Conservation (phyloP, 108 stramenopile genomes). For the Aurantiochytrium sp. region DNA sequence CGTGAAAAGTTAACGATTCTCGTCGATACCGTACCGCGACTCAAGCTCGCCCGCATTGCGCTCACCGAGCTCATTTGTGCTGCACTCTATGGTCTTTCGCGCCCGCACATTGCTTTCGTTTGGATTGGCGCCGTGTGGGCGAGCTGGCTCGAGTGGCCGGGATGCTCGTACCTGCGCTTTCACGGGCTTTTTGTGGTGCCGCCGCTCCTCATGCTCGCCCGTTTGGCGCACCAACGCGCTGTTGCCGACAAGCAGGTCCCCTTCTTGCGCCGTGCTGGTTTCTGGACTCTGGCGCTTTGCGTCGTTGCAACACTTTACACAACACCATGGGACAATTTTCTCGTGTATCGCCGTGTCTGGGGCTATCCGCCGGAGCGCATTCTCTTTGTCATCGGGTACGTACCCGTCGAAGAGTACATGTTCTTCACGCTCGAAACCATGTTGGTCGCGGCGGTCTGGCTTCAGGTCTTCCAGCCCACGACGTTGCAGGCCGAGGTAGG, state of each 20-base stretch:
- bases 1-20: not conserved
- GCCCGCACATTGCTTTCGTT: not conserved
- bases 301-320: not conserved
- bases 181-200: not conserved
- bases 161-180: not conserved
- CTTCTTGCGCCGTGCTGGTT: not conserved
- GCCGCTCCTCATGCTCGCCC: not conserved
- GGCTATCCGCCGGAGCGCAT: not conserved
- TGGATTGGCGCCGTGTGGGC: not conserved
- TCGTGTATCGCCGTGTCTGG: not conserved
- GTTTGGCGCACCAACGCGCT: not conserved
- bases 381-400: not conserved
- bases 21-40: not conserved
- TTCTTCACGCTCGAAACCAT: conserved; percentile 9
- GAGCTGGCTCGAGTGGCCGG: not conserved
- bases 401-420: not conserved
- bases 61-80: not conserved
- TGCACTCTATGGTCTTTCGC: not conserved
- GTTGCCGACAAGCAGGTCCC: not conserved
- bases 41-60: not conserved
- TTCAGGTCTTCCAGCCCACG: not conserved
- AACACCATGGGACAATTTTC: not conserved
- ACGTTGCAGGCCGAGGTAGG: not conserved
- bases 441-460: not conserved
- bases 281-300: not conserved